Conservation (phyloP, 2,329 filamentous ascomycete species). For the Tolypocladium ovalisporum region DNA sequence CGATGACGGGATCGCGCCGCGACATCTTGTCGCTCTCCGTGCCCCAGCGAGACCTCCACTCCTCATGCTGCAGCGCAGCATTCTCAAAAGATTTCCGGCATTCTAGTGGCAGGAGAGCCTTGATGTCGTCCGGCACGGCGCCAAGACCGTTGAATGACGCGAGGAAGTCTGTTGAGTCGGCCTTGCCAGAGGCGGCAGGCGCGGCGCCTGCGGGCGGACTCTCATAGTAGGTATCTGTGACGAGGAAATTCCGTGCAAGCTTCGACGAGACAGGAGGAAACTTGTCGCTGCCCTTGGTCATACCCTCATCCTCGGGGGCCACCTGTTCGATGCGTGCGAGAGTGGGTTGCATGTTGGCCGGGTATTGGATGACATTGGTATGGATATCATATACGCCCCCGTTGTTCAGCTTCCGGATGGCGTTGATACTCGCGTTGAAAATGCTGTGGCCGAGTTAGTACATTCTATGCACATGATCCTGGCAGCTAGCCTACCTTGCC, state of each 20-base stretch:
- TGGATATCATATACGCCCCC: conserved; percentile 84
- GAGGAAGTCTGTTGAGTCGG: conserved; percentile 34
- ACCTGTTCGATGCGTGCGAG: conserved; percentile 74
- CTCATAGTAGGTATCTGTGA: conserved; percentile 45
- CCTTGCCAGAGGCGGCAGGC: conserved; percentile 30
- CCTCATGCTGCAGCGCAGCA: conserved; percentile 50
- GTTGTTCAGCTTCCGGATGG: conserved; percentile 56
- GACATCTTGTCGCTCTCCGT: conserved; percentile 50
- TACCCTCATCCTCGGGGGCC: conserved; percentile 26
- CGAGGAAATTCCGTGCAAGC: conserved; percentile 44
- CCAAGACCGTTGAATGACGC: conserved; percentile 48
- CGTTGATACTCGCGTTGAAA: conserved; percentile 69
- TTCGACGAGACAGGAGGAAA: conserved; percentile 38
- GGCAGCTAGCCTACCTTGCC: conserved; percentile 54
- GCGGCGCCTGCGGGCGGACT: conserved; percentile 36
- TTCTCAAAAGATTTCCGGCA: conserved; percentile 64
- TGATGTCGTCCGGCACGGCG: conserved; percentile 54
- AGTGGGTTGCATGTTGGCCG: conserved; percentile 79
- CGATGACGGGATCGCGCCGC: conserved; percentile 43
- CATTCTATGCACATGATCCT: conserved; percentile 3
- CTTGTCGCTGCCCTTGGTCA: conserved; percentile 13
- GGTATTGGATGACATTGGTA: conserved; percentile 85
- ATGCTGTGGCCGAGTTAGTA: conserved; percentile 38
- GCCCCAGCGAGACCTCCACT: conserved; percentile 68
- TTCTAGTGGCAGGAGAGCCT: conserved; percentile 54